Base-by-base conservation (phyloP, 1,284 basidiomycete genomes). In the Microbotryomycetes sp. region DNA sequence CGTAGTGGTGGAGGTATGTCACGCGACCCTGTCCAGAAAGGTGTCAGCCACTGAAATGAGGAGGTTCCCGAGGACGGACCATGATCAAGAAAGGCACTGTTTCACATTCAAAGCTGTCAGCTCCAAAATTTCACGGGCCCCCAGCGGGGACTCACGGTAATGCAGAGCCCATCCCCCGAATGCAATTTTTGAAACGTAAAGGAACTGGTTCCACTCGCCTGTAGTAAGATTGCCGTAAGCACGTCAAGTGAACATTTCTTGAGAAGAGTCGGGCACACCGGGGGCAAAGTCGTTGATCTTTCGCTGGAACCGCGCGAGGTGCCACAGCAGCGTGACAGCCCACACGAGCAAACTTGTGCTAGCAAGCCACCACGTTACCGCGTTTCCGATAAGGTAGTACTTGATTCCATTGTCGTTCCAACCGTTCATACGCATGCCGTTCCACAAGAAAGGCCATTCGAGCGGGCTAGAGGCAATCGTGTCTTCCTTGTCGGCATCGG, bases 401-500 rank as follows among this genome's bases (percentile, higher is more conserved):
- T 98, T 97, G 72, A 84, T 81, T 73, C 90, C 88, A 11, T 76
- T 73, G 71, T 93, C 88, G 3, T 86, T 87, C 96, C 94, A 98
- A 3, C 91, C 91, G 71, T 94, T 97, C 94, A 98, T 98, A 28
- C 96, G 82, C 75, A 93, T 78, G 52, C 92, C 92, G 55, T 90
- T 81, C 58, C 84, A 84, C 52, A 97, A 80, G 78, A 88, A 87
- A 0, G 94, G 94, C 94, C 96, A 98, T 74, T 98, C 93, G 52
- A 82, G 81, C 0, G 94, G 93, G 70, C 83, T 84, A 35, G 91
- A 94, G 0, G 94, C 93, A 54, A 98, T 83, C 70, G 97, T 91
- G 74, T 98, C 94, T 70, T 93, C 90, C 78, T 98, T 98, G 80
- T 98, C 94, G 0, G 92, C 89, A 72, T 98, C 92, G 0, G 94